These are phyloP conservation scores for Lipomyces orientalis DNA, from an alignment of 805 yeast species.

Conservation along the genomic window DNA sequence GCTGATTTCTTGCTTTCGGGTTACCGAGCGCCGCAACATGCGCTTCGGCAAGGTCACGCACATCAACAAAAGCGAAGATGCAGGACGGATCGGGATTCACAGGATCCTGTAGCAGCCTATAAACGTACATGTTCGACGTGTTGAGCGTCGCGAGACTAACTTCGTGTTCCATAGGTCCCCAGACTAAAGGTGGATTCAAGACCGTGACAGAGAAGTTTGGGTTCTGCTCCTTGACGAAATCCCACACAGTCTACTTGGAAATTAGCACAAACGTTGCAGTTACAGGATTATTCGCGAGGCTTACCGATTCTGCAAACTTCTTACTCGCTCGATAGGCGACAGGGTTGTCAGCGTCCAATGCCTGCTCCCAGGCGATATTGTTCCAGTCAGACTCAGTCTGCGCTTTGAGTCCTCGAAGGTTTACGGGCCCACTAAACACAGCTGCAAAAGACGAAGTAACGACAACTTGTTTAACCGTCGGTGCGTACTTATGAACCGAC, in stretches of 20 bases:
- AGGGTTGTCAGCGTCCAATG: background rate
- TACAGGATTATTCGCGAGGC: conserved; percentile 42
- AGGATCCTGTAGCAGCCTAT: conserved; percentile 41
- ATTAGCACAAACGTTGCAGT: conserved; percentile 45
- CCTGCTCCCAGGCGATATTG: conserved; percentile 45
- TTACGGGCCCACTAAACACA: conserved; percentile 42
- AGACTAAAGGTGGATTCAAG: conserved; percentile 42
- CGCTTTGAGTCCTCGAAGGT: conserved; percentile 22
- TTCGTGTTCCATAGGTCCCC: conserved; percentile 43
- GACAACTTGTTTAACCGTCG: conserved; percentile 52
- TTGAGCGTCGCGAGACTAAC: conserved; percentile 42
- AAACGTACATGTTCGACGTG: conserved; percentile 47
- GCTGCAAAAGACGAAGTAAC: conserved; percentile 62
- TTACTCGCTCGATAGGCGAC: conserved; percentile 40
- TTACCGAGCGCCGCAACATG: conserved; percentile 55
- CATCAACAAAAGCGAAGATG: conserved; percentile 51
- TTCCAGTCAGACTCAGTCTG: conserved; percentile 49
- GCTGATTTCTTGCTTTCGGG: conserved; percentile 25
- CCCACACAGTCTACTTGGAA: conserved; percentile 57
- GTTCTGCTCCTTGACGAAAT: conserved; percentile 48
- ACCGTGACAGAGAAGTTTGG: conserved; percentile 39
- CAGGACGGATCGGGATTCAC: conserved; percentile 19
- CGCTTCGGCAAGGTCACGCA: conserved; percentile 65
- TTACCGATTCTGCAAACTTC: conserved; percentile 55
- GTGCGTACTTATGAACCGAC: conserved; percentile 54